These are phyloP conservation scores for Sedum album DNA, from an alignment of 164 flowering plant species.

Conservation along the genomic window DNA sequence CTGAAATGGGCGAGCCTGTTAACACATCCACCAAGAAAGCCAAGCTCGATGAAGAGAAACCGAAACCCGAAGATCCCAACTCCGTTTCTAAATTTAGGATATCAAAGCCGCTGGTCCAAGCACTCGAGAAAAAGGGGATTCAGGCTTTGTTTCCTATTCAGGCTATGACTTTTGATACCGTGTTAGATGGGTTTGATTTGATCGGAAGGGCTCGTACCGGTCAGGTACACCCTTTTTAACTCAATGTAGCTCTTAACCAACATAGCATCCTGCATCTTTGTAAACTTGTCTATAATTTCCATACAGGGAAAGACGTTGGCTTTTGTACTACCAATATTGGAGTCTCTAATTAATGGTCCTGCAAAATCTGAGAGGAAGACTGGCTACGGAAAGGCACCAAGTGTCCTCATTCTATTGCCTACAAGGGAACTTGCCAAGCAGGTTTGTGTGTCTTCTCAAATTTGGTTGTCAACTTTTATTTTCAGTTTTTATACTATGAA, in stretches of 20 bases:
- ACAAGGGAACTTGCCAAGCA: conserved; percentile 85
- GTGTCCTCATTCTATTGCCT: conserved; percentile 77
- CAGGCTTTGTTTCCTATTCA: conserved; percentile 63
- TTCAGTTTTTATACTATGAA: neutral
- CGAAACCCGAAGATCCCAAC: conserved; percentile 39
- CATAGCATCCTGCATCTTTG: neutral
- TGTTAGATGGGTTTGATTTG: too few relatives aligned
- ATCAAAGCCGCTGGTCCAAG: conserved; percentile 48
- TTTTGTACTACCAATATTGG: conserved; percentile 88
- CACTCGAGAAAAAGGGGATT: conserved; percentile 67
- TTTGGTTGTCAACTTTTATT: neutral
- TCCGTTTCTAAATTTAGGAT: conserved; percentile 59
- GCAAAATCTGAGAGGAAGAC: conserved; percentile 48
- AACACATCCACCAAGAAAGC: conserved; percentile 29
- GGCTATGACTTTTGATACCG: too few relatives aligned
- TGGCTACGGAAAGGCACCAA: conserved; percentile 80
- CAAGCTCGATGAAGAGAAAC: conserved; percentile 23
- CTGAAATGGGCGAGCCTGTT: conserved; percentile 42
- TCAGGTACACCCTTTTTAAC: conserved; percentile 35
- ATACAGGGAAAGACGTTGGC: conserved; percentile 80
- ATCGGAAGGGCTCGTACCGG: conserved; percentile 92
- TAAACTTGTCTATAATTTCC: neutral
- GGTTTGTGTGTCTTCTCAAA: conserved; percentile 34
- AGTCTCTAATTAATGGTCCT: conserved; percentile 69
- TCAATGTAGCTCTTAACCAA: too few relatives aligned